phyloP scores from a whole-genome alignment of 2,329 filamentous ascomycete genomes.

The Cordyceps fumosorosea region DNA sequence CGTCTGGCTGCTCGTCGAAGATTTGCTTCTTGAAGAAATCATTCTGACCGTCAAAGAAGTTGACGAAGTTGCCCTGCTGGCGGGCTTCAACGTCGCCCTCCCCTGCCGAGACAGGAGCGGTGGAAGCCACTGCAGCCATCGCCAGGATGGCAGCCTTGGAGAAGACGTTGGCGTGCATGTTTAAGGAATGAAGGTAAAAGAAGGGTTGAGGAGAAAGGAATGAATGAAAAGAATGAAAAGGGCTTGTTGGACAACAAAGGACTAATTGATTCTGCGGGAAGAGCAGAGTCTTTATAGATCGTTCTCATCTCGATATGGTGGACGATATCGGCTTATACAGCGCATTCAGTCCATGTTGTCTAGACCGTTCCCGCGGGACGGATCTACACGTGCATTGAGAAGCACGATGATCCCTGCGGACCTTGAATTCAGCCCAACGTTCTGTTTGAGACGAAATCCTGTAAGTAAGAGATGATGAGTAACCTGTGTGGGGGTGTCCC shows the following conservation, averaged over 20 bases:
- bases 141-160: slow-evolving; percentile 7
- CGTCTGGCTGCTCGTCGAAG: not conserved
- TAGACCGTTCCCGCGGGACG: not conserved
- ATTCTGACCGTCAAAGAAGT: slow-evolving; percentile 1
- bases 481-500: not conserved
- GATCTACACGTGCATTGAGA: not conserved
- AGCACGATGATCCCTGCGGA: not conserved
- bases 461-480: not conserved
- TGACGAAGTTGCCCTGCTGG: not conserved
- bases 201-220: not conserved
- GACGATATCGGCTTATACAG: not conserved
- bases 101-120: not conserved
- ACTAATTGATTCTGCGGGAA: not conserved
- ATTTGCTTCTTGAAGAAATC: not conserved
- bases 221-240: not conserved
- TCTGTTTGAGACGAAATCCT: not conserved
- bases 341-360: not conserved
- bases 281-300: not conserved
- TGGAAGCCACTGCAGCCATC: not conserved
- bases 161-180: not conserved
- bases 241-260: not conserved
- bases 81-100: not conserved
- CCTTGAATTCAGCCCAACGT: not conserved
- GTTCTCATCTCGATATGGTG: not conserved
- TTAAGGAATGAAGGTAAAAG: not conserved